Evolutionary conservation across 306 rosid species (phyloP).

Genomic region (Rosa chinensis): DNA sequence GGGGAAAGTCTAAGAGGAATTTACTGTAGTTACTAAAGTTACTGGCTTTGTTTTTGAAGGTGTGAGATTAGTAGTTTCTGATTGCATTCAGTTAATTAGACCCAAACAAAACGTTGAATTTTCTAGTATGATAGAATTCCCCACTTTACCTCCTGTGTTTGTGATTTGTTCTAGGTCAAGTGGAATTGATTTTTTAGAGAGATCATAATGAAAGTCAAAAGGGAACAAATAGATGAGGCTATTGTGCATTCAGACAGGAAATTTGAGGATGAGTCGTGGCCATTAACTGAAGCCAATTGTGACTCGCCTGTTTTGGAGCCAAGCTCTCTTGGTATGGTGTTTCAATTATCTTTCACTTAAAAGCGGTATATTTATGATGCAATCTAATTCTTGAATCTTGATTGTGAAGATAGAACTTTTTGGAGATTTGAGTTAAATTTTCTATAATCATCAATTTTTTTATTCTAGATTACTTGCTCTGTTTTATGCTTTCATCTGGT

Average conservation of each 20-base stretch:
- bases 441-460: not conserved
- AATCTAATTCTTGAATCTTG: too few relatives aligned
- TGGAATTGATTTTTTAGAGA: not conserved
- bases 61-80: not conserved
- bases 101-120: not conserved
- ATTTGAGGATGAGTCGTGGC: not conserved
- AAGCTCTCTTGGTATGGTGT: conserved; percentile 32
- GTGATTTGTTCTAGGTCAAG: not conserved
- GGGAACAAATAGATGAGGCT: conserved; percentile 23
- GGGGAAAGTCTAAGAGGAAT: not conserved
- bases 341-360: not conserved
- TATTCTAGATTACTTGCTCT: not conserved
- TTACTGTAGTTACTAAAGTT: not conserved
- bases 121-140: too few relatives aligned
- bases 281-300: conserved; percentile 10
- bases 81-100: not conserved
- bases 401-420: too few relatives aligned
- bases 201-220: conserved; percentile 26
- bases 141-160: too few relatives aligned
- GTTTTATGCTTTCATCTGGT: not conserved
- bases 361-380: not conserved
- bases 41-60: not conserved
- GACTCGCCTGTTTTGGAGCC: conserved; percentile 25
- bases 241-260: conserved; percentile 24
- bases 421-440: not conserved